phyloP scores from a whole-genome alignment of 2,329 filamentous ascomycete species.

The Calonectria naviculata region DNA sequence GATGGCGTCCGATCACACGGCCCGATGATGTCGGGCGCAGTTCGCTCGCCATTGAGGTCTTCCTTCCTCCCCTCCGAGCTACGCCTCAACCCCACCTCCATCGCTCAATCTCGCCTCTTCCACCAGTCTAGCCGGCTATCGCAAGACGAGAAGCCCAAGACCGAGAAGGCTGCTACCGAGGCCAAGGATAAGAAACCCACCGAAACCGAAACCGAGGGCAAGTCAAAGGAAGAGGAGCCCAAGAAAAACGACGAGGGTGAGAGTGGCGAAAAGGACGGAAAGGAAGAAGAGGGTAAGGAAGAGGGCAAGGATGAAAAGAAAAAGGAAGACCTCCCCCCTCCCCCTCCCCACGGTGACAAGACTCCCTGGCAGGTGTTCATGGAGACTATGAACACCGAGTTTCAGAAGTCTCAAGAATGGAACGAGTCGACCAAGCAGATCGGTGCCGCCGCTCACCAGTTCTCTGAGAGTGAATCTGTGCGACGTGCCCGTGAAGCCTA shows the following conservation, averaged over 20 bases:
- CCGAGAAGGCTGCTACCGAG: conserved; percentile 48
- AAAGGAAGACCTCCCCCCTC: conserved; percentile 80
- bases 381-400: conserved; percentile 93
- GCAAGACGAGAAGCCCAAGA: conserved; percentile 50
- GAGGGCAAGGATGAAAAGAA: conserved; percentile 68
- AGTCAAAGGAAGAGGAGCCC: conserved; percentile 55
- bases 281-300: conserved; percentile 60
- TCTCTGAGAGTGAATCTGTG: conserved; percentile 92
- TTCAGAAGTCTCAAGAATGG: conserved; percentile 98
- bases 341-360: conserved; percentile 97
- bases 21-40: conserved; percentile 39
- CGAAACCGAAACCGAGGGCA: conserved; percentile 43
- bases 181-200: conserved; percentile 53
- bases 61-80: conserved; percentile 53
- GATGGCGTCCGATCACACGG: conserved; percentile 42
- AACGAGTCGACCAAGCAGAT: conserved; percentile 98
- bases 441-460: conserved; percentile 87
- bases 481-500: conserved; percentile 88
- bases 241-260: conserved; percentile 54
- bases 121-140: conserved; percentile 44
- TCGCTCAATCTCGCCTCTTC: conserved; percentile 44
- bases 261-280: conserved; percentile 47
- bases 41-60: conserved; percentile 56
- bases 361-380: conserved; percentile 99
- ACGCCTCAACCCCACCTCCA: conserved; percentile 46